These are phyloP conservation scores for Priceomyces medius DNA, from an alignment of 805 yeast species.

Conservation along the genomic window DNA sequence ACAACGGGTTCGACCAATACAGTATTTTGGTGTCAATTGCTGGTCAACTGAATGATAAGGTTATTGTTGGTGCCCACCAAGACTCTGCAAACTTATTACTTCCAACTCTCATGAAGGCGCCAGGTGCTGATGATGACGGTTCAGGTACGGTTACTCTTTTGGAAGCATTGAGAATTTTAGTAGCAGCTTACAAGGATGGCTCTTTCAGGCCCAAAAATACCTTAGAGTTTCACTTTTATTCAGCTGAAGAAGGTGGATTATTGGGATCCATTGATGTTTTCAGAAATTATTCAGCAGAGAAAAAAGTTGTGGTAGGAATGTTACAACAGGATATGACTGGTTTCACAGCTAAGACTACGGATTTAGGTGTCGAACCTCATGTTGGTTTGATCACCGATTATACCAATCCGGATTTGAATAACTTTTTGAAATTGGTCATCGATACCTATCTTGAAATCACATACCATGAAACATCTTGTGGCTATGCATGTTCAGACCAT, in stretches of 20 bases:
- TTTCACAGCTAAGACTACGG: constrained; percentile 52
- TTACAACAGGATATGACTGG: constrained; percentile 97
- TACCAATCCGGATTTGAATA: constrained; percentile 53
- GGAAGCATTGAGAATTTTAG: constrained; percentile 69
- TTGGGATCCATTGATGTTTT: constrained; percentile 84
- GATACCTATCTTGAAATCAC: constrained; percentile 64
- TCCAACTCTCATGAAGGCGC: constrained; percentile 70
- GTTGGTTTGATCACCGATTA: constrained; percentile 82
- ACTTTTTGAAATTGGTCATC: constrained; percentile 62
- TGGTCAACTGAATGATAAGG: constrained; percentile 49
- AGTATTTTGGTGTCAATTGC: constrained; percentile 67
- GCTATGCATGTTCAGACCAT: constrained; percentile 93
- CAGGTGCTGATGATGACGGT: constrained; percentile 96
- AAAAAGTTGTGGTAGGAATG: constrained; percentile 71
- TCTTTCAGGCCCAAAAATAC: constrained; percentile 63
- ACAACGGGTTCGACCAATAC: constrained; percentile 73
- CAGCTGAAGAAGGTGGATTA: constrained; percentile 93
- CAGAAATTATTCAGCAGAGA: constrained; percentile 44
- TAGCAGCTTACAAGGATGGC: constrained; percentile 31
- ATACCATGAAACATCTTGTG: constrained; percentile 74
- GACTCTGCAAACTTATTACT: constrained; percentile 77
- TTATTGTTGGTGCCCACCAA: constrained; percentile 86
- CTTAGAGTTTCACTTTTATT: constrained; percentile 88
- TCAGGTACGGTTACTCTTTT: constrained; percentile 79
- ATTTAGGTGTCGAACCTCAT: constrained; percentile 54